Conservation (phyloP, 2,329 filamentous ascomycete species). For the Alternaria tenuissima region DNA sequence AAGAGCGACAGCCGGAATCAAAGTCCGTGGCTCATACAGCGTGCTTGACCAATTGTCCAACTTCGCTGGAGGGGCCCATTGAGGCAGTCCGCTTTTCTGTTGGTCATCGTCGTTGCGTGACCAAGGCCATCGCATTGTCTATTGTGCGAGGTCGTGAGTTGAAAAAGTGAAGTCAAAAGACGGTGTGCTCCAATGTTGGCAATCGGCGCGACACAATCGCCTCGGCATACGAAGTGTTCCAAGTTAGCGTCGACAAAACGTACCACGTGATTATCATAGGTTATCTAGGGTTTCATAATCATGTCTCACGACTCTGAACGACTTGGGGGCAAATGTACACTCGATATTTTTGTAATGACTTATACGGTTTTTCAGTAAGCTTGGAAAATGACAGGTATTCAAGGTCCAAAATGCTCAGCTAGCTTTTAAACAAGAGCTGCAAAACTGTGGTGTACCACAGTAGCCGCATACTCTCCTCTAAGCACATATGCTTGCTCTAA, state of each 20-base stretch:
- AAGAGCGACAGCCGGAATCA: slow-evolving; percentile 63
- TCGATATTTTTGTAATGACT: not conserved
- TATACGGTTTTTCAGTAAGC: not conserved
- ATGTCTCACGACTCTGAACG: not conserved
- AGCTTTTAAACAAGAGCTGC: not conserved
- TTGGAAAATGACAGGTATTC: not conserved
- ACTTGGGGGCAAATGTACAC: not conserved
- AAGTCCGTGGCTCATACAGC: slow-evolving; percentile 63
- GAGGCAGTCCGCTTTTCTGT: slow-evolving; percentile 38
- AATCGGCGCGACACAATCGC: slow-evolving; percentile 1
- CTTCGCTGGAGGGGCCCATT: slow-evolving; percentile 42
- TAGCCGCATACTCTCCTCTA: not conserved
- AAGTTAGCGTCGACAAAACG: not conserved
- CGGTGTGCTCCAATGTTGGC: slow-evolving; percentile 1
- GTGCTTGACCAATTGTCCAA: slow-evolving; percentile 61
- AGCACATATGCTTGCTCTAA: not conserved
- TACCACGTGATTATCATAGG: not conserved
- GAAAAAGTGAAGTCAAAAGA: slow-evolving; percentile 8
- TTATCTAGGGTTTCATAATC: not conserved
- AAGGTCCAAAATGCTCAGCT: not conserved
- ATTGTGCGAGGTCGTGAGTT: slow-evolving; percentile 31
- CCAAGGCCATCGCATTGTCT: slow-evolving; percentile 55
- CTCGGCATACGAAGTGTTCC: not conserved
- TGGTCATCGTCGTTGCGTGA: slow-evolving; percentile 45
- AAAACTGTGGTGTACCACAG: not conserved